These are phyloP conservation scores for Elsinoe australis DNA, from an alignment of 2,329 filamentous ascomycete species.

Conservation along the genomic window DNA sequence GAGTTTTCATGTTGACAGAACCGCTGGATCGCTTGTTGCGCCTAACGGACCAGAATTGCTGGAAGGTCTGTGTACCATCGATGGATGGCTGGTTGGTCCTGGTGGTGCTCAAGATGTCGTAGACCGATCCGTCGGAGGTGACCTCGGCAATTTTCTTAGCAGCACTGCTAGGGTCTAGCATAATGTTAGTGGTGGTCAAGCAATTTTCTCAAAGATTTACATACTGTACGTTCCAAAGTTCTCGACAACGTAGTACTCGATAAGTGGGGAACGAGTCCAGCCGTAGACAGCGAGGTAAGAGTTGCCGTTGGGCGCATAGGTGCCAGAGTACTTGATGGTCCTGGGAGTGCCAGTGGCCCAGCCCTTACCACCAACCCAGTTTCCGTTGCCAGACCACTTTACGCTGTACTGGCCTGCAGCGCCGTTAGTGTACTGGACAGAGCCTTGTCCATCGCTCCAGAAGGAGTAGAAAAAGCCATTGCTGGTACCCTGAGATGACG, in stretches of 20 bases:
- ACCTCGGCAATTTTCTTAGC: slow-evolving; percentile 45
- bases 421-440: slow-evolving; percentile 50
- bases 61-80: slow-evolving; percentile 48
- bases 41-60: slow-evolving; percentile 49
- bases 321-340: slow-evolving; percentile 44
- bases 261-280: slow-evolving; percentile 47
- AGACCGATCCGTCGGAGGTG: slow-evolving; percentile 45
- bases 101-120: slow-evolving; percentile 45
- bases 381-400: slow-evolving; percentile 41
- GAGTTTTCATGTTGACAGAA: slow-evolving; percentile 43
- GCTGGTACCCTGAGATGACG: slow-evolving; percentile 45
- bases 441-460: slow-evolving; percentile 50
- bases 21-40: slow-evolving; percentile 44
- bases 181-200: too few relatives aligned
- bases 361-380: slow-evolving; percentile 53
- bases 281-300: slow-evolving; percentile 51
- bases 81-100: slow-evolving; percentile 44
- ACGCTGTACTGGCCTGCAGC: slow-evolving; percentile 42
- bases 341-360: slow-evolving; percentile 48
- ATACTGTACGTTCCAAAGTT: slow-evolving; percentile 41
- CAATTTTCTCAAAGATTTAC: too few relatives aligned
- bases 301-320: slow-evolving; percentile 44
- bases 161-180: slow-evolving; percentile 40
- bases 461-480: slow-evolving; percentile 55
- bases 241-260: slow-evolving; percentile 55